Conservation (phyloP, 306 rosid genomes). For the Quercus wislizeni region DNA sequence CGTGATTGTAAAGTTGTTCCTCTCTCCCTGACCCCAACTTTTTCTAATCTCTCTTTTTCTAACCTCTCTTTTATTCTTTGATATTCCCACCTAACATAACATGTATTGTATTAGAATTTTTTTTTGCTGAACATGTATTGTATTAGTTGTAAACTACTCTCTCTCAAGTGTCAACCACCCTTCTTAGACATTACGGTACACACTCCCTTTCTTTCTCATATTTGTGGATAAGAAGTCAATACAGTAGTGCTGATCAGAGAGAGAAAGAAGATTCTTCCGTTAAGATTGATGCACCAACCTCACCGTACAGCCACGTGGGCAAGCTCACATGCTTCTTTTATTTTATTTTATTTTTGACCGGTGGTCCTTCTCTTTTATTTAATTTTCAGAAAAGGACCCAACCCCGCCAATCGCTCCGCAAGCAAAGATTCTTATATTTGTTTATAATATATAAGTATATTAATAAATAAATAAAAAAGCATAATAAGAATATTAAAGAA, state of each 20-base stretch:
- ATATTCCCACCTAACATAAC: neutral
- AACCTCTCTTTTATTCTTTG: neutral
- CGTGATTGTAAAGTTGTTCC: neutral
- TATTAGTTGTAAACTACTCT: neutral
- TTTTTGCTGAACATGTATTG: neutral
- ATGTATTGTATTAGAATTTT: neutral
- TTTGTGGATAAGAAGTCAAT: neutral
- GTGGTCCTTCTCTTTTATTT: neutral
- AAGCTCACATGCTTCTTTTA: neutral
- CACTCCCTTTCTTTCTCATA: no score
- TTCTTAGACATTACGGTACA: no score
- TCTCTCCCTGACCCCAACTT: neutral
- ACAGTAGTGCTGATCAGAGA: neutral
- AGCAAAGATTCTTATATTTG: neutral
- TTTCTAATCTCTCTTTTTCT: neutral
- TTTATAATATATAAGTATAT: no score
- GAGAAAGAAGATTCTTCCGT: neutral
- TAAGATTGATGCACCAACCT: slow-evolving; percentile 19
- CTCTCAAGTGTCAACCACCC: no score
- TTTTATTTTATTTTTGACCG: no score
- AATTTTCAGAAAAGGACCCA: neutral
- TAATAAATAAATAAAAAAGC: neutral
- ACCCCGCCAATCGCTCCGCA: slow-evolving; percentile 38
- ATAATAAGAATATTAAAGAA: neutral
- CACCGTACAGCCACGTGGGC: slow-evolving; percentile 28